A percentile compares a stretch with the other conserved stretches of the same genome.
These are phyloP conservation scores for Naganishia sp. DNA, from an alignment of 1,284 basidiomycete species.

Conservation along the genomic window DNA sequence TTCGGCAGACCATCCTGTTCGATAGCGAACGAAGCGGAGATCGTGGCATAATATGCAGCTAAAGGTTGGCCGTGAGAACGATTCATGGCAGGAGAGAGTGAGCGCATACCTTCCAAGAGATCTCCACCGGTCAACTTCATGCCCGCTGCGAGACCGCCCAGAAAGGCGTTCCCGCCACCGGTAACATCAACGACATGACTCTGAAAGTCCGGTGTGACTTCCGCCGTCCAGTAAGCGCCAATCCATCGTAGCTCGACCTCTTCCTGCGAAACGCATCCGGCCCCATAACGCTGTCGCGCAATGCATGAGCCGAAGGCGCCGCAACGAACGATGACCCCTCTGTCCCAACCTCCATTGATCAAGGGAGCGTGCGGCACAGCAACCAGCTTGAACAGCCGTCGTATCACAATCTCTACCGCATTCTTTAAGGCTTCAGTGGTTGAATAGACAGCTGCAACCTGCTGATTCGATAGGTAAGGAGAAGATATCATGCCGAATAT, in stretches of 20 bases:
- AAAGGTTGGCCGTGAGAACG: background rate
- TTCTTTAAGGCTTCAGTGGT: background rate
- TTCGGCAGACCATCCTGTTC: slow-evolving; percentile 49
- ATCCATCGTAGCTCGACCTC: slow-evolving; percentile 37
- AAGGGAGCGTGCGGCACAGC: background rate
- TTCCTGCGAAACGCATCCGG: slow-evolving; percentile 15
- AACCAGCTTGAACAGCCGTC: slow-evolving; percentile 10
- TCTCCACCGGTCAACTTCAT: slow-evolving; percentile 41
- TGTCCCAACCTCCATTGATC: slow-evolving; percentile 16
- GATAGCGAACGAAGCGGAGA: slow-evolving; percentile 49
- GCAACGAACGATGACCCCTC: slow-evolving; percentile 48
- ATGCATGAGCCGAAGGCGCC: slow-evolving; percentile 46
- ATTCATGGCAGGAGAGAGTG: background rate
- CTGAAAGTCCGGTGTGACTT: slow-evolving; percentile 30
- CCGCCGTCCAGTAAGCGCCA: slow-evolving; percentile 40
- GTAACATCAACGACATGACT: slow-evolving; percentile 47
- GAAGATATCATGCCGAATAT: slow-evolving; percentile 37
- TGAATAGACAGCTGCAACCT: slow-evolving; percentile 15
- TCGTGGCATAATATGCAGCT: slow-evolving; percentile 49
- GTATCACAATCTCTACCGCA: slow-evolving; percentile 10
- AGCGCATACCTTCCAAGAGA: slow-evolving; percentile 44
- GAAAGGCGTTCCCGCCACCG: slow-evolving; percentile 51
- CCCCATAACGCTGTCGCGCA: slow-evolving; percentile 2
- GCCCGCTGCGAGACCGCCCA: slow-evolving; percentile 49
- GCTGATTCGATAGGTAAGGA: slow-evolving; percentile 19